Evolutionary conservation across 768 basidiomycete species (phyloP), one percentile per base, ranked within the genome.

Genomic region (Coprinellus aureogranulatus): DNA sequence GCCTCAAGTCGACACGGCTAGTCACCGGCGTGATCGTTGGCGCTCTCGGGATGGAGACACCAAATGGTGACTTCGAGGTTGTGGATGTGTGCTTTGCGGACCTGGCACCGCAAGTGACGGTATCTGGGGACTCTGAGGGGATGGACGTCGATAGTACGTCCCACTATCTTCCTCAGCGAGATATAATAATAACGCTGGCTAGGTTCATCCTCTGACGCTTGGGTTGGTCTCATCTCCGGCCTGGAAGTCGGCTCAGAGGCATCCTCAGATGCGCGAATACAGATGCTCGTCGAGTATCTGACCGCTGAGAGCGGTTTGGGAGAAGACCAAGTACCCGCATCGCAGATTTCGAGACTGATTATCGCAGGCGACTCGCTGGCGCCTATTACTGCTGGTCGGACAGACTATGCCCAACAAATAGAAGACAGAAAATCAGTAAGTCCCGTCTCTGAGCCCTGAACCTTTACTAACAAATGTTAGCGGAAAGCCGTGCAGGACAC

Each of bases 21-120:
- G 92, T 98, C 4, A 98, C 96, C 9, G 96, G 97, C 1, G 85
- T 98, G 25, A 92, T 98, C 64, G 79, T 94, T 55, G 93, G 89
- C 23, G 93, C 84, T 0, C 81, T 99, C 20, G 97, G 97, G 9
- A 87, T 90, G 68, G 97, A 98, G 71, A 97, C 92, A 0, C 77
- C 84, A 2, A 78, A 78, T 30, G 97, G 97, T 5, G 94, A 97
- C 60, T 99, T 98, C 65, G 92, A 98, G 68, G 94, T 95, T 6
- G 81, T 91, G 22, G 96, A 98, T 71, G 70, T 90, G 9, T 95
- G 94, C 71, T 90, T 81, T 65, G 81, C 94, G 2, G 95, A 87
- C 0, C 77, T 96, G 73, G 88, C 96, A 10, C 85, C 87, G 2
- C 86, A 90, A 62, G 62, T 70, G 11, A 66, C 68, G 9, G 54